Evolutionary conservation across 192 early-diverging fungal species (phyloP).

Genomic region (Entomortierella lignicola): DNA sequence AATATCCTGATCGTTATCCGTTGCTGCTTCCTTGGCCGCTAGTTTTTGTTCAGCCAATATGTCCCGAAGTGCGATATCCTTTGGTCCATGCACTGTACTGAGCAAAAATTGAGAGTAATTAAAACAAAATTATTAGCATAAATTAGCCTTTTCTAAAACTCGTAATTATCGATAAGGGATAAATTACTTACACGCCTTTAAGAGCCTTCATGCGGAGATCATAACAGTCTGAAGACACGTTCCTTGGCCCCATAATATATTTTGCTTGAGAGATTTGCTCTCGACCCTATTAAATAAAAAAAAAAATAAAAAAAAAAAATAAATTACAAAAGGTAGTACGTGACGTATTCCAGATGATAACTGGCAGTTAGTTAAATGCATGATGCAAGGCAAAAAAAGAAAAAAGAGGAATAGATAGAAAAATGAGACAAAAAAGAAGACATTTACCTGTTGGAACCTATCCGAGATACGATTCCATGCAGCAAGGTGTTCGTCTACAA

Average conservation of each 20-base stretch:
- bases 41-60: slow-evolving; percentile 14
- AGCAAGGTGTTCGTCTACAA: slow-evolving; percentile 38
- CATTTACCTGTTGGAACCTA: slow-evolving; percentile 39
- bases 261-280: slow-evolving; percentile 49
- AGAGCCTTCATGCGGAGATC: slow-evolving; percentile 51
- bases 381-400: not conserved
- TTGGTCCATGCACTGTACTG: slow-evolving; percentile 10
- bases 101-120: not conserved
- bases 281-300: slow-evolving; percentile 20
- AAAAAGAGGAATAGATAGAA: not conserved
- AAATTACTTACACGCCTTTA: slow-evolving; percentile 39
- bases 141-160: too few species aligned
- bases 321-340: not conserved
- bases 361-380: not conserved
- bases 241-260: slow-evolving; percentile 49
- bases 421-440: not conserved
- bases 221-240: slow-evolving; percentile 50
- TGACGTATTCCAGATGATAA: not conserved
- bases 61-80: slow-evolving; percentile 8
- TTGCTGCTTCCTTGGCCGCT: slow-evolving; percentile 2
- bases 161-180: too few species aligned
- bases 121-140: not conserved
- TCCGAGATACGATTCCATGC: slow-evolving; percentile 33
- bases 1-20: slow-evolving; percentile 3
- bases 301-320: not conserved